These are phyloP conservation scores for Trichophyton rubrum DNA, from an alignment of 2,329 filamentous ascomycete species.

Conservation along the genomic window DNA sequence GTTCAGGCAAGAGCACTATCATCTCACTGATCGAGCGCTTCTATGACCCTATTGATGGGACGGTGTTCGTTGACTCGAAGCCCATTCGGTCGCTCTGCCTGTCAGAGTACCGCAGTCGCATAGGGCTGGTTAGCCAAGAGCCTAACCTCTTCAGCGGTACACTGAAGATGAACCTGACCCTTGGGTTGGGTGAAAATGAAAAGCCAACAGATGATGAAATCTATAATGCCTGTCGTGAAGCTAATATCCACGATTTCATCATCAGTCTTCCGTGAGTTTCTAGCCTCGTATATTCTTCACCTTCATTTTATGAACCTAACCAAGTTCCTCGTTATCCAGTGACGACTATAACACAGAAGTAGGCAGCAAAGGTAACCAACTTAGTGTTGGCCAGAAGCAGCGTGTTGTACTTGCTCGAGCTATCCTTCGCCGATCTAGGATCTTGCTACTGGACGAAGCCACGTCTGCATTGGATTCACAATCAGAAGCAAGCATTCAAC, in stretches of 20 bases:
- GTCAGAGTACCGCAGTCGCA: constrained; percentile 52
- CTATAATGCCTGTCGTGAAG: constrained; percentile 47
- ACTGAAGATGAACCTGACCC: constrained; percentile 58
- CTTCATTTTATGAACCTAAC: neutral
- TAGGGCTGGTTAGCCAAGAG: constrained; percentile 67
- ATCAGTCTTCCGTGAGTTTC: constrained; percentile 28
- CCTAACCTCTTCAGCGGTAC: constrained; percentile 67
- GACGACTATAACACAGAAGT: constrained; percentile 35
- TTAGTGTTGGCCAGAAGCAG: constrained; percentile 43
- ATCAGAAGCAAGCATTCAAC: constrained; percentile 51
- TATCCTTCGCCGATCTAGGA: constrained; percentile 37
- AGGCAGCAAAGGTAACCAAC: constrained; percentile 45
- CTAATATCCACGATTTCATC: constrained; percentile 51
- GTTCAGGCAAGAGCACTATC: constrained; percentile 61
- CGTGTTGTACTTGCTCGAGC: constrained; percentile 41
- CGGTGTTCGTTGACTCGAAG: constrained; percentile 54
- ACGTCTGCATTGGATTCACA: constrained; percentile 49
- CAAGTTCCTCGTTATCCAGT: neutral
- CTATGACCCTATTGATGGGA: constrained; percentile 53
- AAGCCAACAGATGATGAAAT: constrained; percentile 51
- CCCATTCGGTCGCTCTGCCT: constrained; percentile 60
- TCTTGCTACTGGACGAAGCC: constrained; percentile 45
- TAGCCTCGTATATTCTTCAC: neutral
- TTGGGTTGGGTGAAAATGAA: constrained; percentile 39
- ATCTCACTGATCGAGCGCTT: constrained; percentile 65